Evolutionary conservation across 495 filamentous ascomycete genomes (phyloP).

Genomic region (Tuber aestivum): DNA sequence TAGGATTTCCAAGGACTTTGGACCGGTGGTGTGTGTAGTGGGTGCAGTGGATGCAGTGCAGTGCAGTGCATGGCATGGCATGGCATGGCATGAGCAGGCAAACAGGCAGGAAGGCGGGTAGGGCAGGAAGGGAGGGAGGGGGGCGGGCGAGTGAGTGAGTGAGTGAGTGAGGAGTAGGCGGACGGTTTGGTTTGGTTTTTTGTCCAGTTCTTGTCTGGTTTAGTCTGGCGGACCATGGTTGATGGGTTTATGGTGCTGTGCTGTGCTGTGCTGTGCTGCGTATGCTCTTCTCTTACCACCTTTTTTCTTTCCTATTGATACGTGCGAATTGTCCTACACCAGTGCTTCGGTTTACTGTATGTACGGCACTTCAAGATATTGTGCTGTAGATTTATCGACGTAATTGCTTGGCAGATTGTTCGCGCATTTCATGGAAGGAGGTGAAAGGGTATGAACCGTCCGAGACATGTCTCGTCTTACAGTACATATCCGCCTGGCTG

Average conservation of each 20-base stretch:
- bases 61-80: neutral
- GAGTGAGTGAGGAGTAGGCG: neutral
- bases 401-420: neutral
- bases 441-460: neutral
- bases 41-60: neutral
- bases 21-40: neutral
- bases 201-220: neutral
- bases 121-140: neutral
- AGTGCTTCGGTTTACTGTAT: no score
- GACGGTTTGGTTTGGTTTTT: neutral
- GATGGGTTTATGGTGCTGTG: neutral
- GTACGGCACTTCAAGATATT: no score
- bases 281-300: no score
- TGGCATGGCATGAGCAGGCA: neutral
- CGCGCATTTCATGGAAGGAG: neutral
- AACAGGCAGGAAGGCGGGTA: neutral
- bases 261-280: no score
- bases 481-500: neutral
- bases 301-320: no score
- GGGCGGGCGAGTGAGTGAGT: no score
- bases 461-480: neutral
- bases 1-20: neutral
- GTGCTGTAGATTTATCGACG: neutral
- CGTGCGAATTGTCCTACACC: no score
- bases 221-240: neutral